Evolutionary conservation across 2,329 filamentous ascomycete genomes (phyloP), one percentile per base, ranked within the genome.

Genomic region (Akanthomyces dipterigenus): DNA sequence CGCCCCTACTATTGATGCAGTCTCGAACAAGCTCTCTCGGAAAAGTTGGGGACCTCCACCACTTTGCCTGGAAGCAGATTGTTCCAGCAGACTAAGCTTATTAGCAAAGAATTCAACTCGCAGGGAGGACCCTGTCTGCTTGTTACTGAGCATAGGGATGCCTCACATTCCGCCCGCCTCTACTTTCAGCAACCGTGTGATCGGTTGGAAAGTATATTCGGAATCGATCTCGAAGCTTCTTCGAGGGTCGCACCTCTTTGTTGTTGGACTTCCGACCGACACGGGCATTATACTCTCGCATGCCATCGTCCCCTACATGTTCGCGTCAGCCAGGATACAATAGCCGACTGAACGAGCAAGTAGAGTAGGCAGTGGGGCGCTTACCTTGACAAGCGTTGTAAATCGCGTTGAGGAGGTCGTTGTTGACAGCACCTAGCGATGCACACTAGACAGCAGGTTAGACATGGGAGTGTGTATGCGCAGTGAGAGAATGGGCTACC

Each of bases 171-270:
- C 73, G 76, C 2, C 88, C 89, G 34, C 86, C 88, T 64, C 78
- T 83, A 68, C 89, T 92, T 34, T 73, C 71, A 11, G 72, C 70
- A 3, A 96, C 87, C 0, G 91, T 96, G 22, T 86, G 74, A 12
- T 83, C 73, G 1, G 88, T 91, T 3, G 92, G 93, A 68, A 93
- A 97, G 73, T 93, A 96, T 56, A 96, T 82, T 11, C 87, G 83
- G 66, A 95, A 83, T 53, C 79, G 78, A 36, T 84, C 74, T 64
- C 75, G 75, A 40, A 77, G 65, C 60, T 63, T 54, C 40, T 63
- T 64, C 38, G 63, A 55, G 28, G 66, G 66, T 55, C 64, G 66
- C 46, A 64, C 64, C 45, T 67, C 68, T 59, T 67, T 68, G 42
- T 63, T 65, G 48, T 62, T 62, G 28, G 63, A 57, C 65, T 68